phyloP scores from a whole-genome alignment of 2,329 filamentous ascomycete genomes.

The Aspergillus tanneri region DNA sequence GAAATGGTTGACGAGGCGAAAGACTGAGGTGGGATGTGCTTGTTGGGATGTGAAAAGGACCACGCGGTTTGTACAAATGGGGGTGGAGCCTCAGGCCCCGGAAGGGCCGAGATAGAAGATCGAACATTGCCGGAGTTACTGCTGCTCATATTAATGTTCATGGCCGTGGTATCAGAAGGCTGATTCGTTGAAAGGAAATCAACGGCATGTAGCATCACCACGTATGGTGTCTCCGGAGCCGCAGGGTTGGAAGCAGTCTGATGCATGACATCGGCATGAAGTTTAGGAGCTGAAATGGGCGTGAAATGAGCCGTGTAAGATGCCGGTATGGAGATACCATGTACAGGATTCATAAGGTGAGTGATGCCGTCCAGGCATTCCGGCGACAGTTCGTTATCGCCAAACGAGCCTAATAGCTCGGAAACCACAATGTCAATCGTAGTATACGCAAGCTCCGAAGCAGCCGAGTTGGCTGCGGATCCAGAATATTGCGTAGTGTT shows the following conservation, averaged over 20 bases:
- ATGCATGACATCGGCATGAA: conserved; percentile 75
- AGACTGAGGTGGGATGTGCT: conserved; percentile 36
- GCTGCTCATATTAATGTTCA: conserved; percentile 15
- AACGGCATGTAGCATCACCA: conserved; percentile 86
- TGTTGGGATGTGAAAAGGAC: conserved; percentile 46
- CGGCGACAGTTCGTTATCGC: conserved; percentile 93
- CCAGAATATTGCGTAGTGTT: conserved; percentile 36
- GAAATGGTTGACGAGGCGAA: conserved; percentile 54
- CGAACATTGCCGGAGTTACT: conserved; percentile 24
- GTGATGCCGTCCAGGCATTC: conserved; percentile 97
- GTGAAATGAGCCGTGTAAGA: conserved; percentile 92
- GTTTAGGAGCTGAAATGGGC: conserved; percentile 83
- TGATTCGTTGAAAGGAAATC: conserved; percentile 77
- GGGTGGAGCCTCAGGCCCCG: conserved; percentile 34
- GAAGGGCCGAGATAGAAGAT: conserved; percentile 29
- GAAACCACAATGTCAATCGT: conserved; percentile 85
- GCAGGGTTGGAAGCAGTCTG: conserved; percentile 63
- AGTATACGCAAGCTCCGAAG: conserved; percentile 24
- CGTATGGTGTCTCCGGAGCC: conserved; percentile 88
- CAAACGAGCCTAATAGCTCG: conserved; percentile 88
- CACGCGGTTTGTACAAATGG: conserved; percentile 46
- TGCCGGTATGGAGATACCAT: conserved; percentile 89
- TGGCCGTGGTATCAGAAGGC: conserved; percentile 34
- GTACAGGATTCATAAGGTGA: conserved; percentile 72
- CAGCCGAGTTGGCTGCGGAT: conserved; percentile 48